These are phyloP conservation scores for Trypethelium eluteriae DNA, from an alignment of 495 filamentous ascomycete species.

Conservation along the genomic window DNA sequence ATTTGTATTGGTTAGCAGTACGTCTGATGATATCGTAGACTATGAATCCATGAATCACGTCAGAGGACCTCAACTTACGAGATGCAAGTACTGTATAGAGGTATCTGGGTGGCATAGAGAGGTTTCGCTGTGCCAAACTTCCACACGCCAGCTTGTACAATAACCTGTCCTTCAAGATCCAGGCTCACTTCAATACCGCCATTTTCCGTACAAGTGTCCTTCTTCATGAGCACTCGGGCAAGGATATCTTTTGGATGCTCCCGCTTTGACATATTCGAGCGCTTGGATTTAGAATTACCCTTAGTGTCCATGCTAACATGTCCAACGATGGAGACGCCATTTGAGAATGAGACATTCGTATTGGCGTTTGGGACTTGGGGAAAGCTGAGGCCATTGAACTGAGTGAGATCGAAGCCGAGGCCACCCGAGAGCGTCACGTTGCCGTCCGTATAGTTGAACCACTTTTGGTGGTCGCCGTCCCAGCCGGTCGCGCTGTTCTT, in stretches of 20 bases:
- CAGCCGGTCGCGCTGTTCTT: not conserved
- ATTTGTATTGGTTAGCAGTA: too few relatives aligned
- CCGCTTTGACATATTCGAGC: not conserved
- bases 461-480: not conserved
- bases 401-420: not conserved
- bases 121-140: not conserved
- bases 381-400: conserved; percentile 2
- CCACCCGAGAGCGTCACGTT: not conserved
- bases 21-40: too few relatives aligned
- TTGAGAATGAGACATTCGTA: not conserved
- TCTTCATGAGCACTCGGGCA: not conserved
- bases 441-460: not conserved
- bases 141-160: not conserved
- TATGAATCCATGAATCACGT: too few relatives aligned
- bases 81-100: not conserved
- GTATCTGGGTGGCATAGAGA: not conserved
- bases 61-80: too few relatives aligned
- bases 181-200: not conserved
- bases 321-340: not conserved
- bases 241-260: conserved; percentile 7
- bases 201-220: not conserved
- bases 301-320: not conserved
- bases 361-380: not conserved
- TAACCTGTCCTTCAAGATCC: conserved; percentile 2
- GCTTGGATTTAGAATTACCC: not conserved